Base-by-base conservation (phyloP, 345 rosid genomes). In the Eutrema japonicum region DNA sequence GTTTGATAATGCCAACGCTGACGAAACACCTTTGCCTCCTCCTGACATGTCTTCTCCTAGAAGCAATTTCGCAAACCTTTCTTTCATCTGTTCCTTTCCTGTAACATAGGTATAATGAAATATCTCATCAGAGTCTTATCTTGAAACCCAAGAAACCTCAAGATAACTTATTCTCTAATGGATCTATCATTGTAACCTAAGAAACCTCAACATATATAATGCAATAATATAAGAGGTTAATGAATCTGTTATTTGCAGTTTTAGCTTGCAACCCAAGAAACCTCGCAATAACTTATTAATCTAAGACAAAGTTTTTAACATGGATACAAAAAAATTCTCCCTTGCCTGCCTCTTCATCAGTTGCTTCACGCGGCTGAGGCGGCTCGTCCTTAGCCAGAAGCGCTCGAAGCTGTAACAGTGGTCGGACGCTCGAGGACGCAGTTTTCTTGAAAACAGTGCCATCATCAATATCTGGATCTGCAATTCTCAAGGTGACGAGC, bases 41-140 rank as follows among this genome's bases (percentile, higher is more conserved):
- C 95, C 90, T 46, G 92, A 87, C 90, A 89, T 87, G 64, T 89
- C 95, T 78, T 87, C 92, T n/a, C 95, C 95, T 64, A 87, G 55
- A 41, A 89, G 87, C 74, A 89, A 47, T 80, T 87, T 89, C 7
- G 85, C 80, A 59, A 87, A 87, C 67, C 74, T 83, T 64, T 89
- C 95, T 81, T 82, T 83, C 85, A 89, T 83, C 68, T 82, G 71
- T 13, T 76, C 54, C 18, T 33, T 64, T 55, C 16, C 75, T 76
- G 75, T 10, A 32, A 54, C 13, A 67, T 14, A 71, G n/a, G 7
- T 48, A 47, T 7, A 27, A 63, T 16, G 4, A 62, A 62, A 8
- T 11, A 6, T n/a, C 33, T 30, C 18, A 48, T 47, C 12, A 16
- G 9, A 40, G 40, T 9, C 10, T 2, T 71, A 60, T 7, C 60